phyloP scores from a whole-genome alignment of 2,329 filamentous ascomycete genomes.

The Microthyrium microscopicum region DNA sequence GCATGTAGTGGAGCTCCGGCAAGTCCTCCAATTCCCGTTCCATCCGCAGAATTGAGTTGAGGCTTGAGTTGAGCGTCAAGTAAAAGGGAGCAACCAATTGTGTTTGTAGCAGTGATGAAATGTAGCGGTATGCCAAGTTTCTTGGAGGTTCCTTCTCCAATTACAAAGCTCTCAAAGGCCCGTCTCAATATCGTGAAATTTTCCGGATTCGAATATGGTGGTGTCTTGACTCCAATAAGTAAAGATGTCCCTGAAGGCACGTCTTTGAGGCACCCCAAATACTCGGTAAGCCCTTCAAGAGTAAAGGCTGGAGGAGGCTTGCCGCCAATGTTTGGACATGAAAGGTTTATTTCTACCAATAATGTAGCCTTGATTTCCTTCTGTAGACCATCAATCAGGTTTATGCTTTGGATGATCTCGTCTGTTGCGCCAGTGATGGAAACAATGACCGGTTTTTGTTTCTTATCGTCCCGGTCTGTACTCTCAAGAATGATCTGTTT shows the following conservation, averaged over 20 bases:
- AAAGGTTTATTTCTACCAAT: constrained; percentile 62
- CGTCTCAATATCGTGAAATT: constrained; percentile 44
- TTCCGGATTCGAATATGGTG: constrained; percentile 55
- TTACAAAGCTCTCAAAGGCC: constrained; percentile 32
- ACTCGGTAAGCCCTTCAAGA: constrained; percentile 31
- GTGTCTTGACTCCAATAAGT: constrained; percentile 52
- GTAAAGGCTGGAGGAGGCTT: constrained; percentile 58
- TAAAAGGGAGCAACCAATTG: constrained; percentile 51
- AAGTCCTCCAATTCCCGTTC: constrained; percentile 49
- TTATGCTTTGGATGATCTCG: constrained; percentile 42
- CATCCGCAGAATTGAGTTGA: constrained; percentile 34
- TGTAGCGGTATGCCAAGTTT: constrained; percentile 16
- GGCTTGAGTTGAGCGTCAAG: constrained; percentile 22
- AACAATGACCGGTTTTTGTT: constrained; percentile 45
- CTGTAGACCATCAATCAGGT: constrained; percentile 25
- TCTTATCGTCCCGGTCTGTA: constrained; percentile 23
- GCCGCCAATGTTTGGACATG: constrained; percentile 56
- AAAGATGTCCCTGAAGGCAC: constrained; percentile 15
- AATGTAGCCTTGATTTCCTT: constrained; percentile 21
- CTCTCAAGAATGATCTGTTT: constrained; percentile 30
- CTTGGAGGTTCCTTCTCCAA: constrained; percentile 11
- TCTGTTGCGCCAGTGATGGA: constrained; percentile 50
- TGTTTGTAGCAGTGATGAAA: constrained; percentile 64
- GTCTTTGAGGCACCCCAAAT: constrained; percentile 33
- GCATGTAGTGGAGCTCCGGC: constrained; percentile 58